These are phyloP conservation scores for Ophiorrhiza pumila DNA, from an alignment of 257 asterid species.

Conservation along the genomic window DNA sequence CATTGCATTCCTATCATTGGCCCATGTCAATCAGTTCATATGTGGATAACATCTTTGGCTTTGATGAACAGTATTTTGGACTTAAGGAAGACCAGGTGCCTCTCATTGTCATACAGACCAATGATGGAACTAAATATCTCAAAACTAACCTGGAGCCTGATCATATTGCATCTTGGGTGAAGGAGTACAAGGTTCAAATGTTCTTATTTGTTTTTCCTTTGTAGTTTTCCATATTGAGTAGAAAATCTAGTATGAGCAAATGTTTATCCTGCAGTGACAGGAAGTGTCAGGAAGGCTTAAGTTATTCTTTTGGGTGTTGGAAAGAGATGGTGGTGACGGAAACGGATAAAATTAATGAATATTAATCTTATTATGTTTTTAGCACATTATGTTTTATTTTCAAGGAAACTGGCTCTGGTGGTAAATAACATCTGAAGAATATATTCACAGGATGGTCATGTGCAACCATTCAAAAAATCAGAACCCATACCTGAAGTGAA, in stretches of 20 bases:
- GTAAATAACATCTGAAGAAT: neutral
- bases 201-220: constrained; percentile 15
- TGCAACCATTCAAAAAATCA: constrained; percentile 27
- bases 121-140: constrained; percentile 64
- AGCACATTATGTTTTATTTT: neutral
- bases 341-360: neutral
- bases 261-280: neutral
- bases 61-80: constrained; percentile 68
- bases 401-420: neutral
- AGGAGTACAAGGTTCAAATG: constrained; percentile 64
- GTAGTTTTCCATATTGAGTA: constrained; percentile 2
- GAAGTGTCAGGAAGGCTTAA: neutral
- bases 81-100: constrained; percentile 81
- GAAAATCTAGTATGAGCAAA: neutral
- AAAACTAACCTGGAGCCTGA: constrained; percentile 72
- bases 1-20: constrained; percentile 15
- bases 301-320: neutral
- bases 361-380: neutral
- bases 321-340: neutral
- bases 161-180: constrained; percentile 70
- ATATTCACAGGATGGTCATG: constrained; percentile 25
- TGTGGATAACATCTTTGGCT: constrained; percentile 22
- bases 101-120: constrained; percentile 66
- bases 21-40: constrained; percentile 10
- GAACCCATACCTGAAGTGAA: constrained; percentile 34